phyloP scores from a whole-genome alignment of 129 eudicot genomes.

The Escallonia herrerae region DNA sequence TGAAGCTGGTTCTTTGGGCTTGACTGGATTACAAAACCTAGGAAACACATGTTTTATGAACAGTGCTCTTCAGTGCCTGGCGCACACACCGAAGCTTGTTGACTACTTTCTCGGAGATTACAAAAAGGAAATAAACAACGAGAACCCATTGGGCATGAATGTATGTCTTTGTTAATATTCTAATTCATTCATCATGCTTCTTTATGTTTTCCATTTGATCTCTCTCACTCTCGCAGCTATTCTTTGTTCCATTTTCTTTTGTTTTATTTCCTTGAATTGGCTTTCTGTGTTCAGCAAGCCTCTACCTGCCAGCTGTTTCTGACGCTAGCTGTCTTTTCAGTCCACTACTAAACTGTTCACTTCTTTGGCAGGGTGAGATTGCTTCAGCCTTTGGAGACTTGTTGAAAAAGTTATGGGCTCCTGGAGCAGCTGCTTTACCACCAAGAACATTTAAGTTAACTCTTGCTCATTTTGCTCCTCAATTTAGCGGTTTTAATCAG shows the following conservation, averaged over 20 bases:
- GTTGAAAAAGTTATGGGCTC: slow-evolving; percentile 87
- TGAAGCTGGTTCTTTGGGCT: slow-evolving; percentile 89
- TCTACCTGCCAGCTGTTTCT: slow-evolving; percentile 1
- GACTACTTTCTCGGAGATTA: slow-evolving; percentile 99
- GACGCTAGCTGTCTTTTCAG: slow-evolving; percentile 6
- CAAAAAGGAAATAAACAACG: slow-evolving; percentile 75
- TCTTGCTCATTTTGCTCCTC: slow-evolving; percentile 96
- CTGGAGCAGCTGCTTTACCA: slow-evolving; percentile 83
- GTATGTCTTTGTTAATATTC: slow-evolving; percentile 34
- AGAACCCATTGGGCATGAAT: slow-evolving; percentile 96
- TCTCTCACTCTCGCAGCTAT: slow-evolving; percentile 1
- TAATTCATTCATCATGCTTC: background rate
- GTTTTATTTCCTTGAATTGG: background rate
- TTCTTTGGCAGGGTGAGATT: slow-evolving; percentile 71
- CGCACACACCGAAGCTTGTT: slow-evolving; percentile 94
- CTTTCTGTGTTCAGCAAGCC: background rate
- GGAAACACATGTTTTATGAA: slow-evolving; percentile 99
- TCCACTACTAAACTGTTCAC: slow-evolving; percentile 6
- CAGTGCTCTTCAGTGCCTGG: slow-evolving; percentile 96
- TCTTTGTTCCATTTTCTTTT: background rate
- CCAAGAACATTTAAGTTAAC: slow-evolving; percentile 78
- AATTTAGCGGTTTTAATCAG: slow-evolving; percentile 92
- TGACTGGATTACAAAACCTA: slow-evolving; percentile 89
- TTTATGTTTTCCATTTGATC: background rate
- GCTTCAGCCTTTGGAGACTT: slow-evolving; percentile 93